Percentiles rank a stretch among this genome's conserved stretches.
Conservation (phyloP, 1,284 basidiomycete species). For the Ceratobasidium sp. region DNA sequence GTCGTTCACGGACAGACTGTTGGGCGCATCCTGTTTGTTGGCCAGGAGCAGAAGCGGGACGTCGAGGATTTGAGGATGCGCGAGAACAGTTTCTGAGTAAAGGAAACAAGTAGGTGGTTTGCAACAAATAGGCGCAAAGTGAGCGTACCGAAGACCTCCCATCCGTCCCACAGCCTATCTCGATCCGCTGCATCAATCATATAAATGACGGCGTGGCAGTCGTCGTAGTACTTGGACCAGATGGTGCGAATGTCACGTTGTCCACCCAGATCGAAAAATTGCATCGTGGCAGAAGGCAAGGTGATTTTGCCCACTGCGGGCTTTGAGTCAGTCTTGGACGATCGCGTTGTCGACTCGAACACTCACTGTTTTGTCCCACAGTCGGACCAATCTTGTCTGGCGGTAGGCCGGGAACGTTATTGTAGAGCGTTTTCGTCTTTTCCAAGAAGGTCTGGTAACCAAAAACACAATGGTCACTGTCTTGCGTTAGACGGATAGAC, state of each 20-base stretch:
- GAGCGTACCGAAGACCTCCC: conserved; percentile 89
- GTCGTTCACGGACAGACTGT: conserved; percentile 82
- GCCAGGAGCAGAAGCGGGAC: conserved; percentile 87
- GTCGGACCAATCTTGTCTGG: conserved; percentile 92
- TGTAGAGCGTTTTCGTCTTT: conserved; percentile 90
- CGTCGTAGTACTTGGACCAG: conserved; percentile 92
- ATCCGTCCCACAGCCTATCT: conserved; percentile 84
- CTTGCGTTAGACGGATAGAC: conserved; percentile 18
- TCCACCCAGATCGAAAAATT: conserved; percentile 94
- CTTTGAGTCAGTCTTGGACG: not conserved
- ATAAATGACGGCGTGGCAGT: conserved; percentile 92
- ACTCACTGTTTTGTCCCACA: conserved; percentile 90
- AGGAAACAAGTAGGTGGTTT: not conserved
- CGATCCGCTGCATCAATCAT: conserved; percentile 89
- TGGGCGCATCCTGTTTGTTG: conserved; percentile 88
- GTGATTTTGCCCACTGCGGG: conserved; percentile 84
- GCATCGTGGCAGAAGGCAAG: conserved; percentile 86
- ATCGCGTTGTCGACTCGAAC: not conserved
- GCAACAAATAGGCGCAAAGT: not conserved
- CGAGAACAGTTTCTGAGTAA: conserved; percentile 71
- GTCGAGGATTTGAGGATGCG: conserved; percentile 83
- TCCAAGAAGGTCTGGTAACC: conserved; percentile 78
- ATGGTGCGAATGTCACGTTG: conserved; percentile 90
- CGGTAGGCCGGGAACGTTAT: conserved; percentile 78
- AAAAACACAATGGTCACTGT: conserved; percentile 25